A percentile compares a stretch with the other conserved stretches of the same genome.
Evolutionary conservation across 352 stramenopile species (phyloP).

Genomic region (Phytophthora colocasiae): DNA sequence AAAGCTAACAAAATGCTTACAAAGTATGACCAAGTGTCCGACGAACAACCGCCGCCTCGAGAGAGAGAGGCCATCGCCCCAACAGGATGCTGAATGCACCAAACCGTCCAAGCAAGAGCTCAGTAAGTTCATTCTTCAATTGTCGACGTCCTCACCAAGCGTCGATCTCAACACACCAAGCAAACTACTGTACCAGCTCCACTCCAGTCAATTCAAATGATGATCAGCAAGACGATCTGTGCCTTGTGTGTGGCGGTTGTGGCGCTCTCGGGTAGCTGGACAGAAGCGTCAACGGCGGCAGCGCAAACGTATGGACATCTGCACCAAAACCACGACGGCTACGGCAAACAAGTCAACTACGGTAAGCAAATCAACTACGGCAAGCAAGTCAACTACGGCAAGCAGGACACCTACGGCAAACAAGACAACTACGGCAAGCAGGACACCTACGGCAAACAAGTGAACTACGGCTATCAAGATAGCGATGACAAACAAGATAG

Average conservation of each 20-base stretch:
- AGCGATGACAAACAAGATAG: not conserved
- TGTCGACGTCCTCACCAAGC: not conserved
- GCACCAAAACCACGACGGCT: not conserved
- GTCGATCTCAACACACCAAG: not conserved
- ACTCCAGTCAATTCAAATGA: not conserved
- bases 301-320: conserved; percentile 4
- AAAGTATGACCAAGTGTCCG: too few species aligned
- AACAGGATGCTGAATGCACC: too few species aligned
- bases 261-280: not conserved
- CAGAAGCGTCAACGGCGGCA: conserved; percentile 15
- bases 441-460: not conserved
- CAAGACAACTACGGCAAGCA: not conserved
- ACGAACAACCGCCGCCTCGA: too few species aligned
- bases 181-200: too few species aligned
- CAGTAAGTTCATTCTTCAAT: conserved; percentile 4
- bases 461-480: not conserved
- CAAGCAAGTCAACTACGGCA: not conserved
- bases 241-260: conserved; percentile 20
- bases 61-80: too few species aligned
- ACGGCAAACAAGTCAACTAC: not conserved
- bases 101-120: conserved; percentile 11
- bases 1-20: too few species aligned
- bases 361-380: not conserved
- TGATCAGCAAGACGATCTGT: conserved; percentile 15
- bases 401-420: not conserved